Evolutionary conservation across 129 eudicot species (phyloP).

Genomic region (Flaveria brownii): DNA sequence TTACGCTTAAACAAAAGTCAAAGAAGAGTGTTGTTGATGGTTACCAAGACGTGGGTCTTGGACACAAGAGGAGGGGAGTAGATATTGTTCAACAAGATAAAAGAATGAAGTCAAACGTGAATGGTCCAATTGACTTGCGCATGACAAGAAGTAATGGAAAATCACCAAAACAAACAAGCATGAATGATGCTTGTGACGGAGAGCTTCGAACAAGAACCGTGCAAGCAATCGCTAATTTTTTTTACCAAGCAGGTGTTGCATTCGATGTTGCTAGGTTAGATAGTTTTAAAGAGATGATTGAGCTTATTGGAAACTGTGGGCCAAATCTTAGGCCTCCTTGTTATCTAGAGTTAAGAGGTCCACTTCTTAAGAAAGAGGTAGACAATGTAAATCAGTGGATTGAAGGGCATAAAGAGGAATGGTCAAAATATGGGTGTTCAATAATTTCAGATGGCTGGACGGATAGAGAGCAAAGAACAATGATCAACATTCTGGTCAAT

Average conservation of each 20-base stretch:
- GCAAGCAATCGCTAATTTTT: background rate
- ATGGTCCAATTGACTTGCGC: background rate
- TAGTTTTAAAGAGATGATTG: slow-evolving; percentile 3
- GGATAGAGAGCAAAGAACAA: background rate
- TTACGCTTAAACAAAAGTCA: background rate
- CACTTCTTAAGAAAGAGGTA: slow-evolving; percentile 2
- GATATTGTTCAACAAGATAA: background rate
- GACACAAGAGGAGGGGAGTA: background rate
- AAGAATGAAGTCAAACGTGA: background rate
- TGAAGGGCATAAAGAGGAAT: background rate
- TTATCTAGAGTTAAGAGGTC: background rate
- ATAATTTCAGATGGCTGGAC: background rate
- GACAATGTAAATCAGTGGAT: background rate
- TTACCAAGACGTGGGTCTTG: background rate
- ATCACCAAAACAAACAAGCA: background rate
- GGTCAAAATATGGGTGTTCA: slow-evolving; percentile 18
- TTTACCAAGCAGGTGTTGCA: slow-evolving; percentile 4
- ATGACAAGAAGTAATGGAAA: slow-evolving; percentile 1
- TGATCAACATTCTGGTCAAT: background rate
- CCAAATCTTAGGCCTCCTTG: slow-evolving; percentile 3
- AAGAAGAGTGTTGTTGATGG: background rate
- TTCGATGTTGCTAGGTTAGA: background rate
- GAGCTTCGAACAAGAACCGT: background rate
- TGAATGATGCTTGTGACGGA: background rate
- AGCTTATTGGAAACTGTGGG: background rate